Evolutionary conservation across 306 rosid species (phyloP).

Genomic region (Cucumis hystrix): DNA sequence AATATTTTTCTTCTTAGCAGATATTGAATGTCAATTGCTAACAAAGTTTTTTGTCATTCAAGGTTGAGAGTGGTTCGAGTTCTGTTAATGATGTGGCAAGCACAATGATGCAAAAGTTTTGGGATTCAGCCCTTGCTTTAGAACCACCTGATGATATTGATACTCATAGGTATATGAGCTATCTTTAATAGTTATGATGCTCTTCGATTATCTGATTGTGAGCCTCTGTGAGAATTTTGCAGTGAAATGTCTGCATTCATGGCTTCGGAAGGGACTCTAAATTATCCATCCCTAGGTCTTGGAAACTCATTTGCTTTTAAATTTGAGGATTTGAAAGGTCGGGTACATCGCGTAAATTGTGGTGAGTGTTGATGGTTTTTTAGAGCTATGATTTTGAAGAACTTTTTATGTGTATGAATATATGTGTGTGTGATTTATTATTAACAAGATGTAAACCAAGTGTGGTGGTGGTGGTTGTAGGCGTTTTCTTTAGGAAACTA

Average conservation of each 20-base stretch:
- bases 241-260: constrained; percentile 67
- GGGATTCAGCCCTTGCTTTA: constrained; percentile 81
- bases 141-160: constrained; percentile 88
- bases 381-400: not conserved
- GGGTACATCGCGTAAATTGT: constrained; percentile 62
- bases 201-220: constrained; percentile 8
- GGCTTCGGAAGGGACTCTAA: constrained; percentile 51
- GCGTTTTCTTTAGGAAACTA: not conserved
- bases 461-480: not conserved
- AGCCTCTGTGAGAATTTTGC: constrained; percentile 16
- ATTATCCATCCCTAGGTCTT: constrained; percentile 43
- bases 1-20: not conserved
- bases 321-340: constrained; percentile 68
- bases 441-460: not conserved
- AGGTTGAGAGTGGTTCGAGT: constrained; percentile 75
- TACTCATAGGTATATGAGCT: constrained; percentile 52
- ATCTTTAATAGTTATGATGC: not conserved
- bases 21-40: not conserved
- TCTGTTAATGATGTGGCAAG: constrained; percentile 65
- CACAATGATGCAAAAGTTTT: constrained; percentile 89
- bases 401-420: not conserved
- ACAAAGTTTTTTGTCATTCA: not conserved
- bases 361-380: constrained; percentile 36
- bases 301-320: constrained; percentile 73
- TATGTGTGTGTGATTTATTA: not conserved